A percentile compares a stretch with the other conserved stretches of the same genome.
phyloP scores from a whole-genome alignment of 441 rosid genomes.

The Populus hybrid region DNA sequence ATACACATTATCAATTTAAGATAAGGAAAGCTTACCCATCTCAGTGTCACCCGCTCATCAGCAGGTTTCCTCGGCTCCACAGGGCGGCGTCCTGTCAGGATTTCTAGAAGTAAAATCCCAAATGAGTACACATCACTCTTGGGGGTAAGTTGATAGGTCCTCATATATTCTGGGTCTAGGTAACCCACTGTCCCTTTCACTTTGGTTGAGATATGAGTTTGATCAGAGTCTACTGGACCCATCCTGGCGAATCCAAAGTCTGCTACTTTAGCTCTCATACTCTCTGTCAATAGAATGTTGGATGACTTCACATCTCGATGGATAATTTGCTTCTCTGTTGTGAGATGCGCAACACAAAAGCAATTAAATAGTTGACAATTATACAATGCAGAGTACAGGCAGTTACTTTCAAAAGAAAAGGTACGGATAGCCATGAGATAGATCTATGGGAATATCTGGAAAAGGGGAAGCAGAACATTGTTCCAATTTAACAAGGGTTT shows the following conservation, averaged over 20 bases:
- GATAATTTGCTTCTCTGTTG: conserved; percentile 82
- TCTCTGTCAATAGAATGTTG: conserved; percentile 83
- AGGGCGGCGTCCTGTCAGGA: conserved; percentile 90
- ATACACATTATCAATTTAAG: not conserved
- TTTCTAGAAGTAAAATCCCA: conserved; percentile 83
- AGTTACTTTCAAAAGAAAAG: not conserved
- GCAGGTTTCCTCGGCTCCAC: conserved; percentile 58
- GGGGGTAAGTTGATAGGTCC: conserved; percentile 78
- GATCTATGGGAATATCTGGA: not conserved
- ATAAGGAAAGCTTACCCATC: conserved; percentile 66
- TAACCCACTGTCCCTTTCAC: conserved; percentile 97
- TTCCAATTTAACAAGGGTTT: not conserved
- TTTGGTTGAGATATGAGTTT: conserved; percentile 77
- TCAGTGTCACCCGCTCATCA: conserved; percentile 69
- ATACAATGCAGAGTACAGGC: not conserved
- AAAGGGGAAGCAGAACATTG: not conserved
- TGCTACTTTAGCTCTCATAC: conserved; percentile 93
- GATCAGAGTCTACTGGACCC: conserved; percentile 61
- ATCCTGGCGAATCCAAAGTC: conserved; percentile 93
- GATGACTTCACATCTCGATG: conserved; percentile 96
- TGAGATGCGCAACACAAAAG: conserved; percentile 8
- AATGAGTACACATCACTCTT: conserved; percentile 93
- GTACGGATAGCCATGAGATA: not conserved
- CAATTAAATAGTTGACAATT: not conserved
- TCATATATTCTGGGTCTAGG: conserved; percentile 97